Evolutionary conservation across 1,284 basidiomycete species (phyloP), one percentile per base, ranked within the genome.

Genomic region (Sporisorium exsertum): DNA sequence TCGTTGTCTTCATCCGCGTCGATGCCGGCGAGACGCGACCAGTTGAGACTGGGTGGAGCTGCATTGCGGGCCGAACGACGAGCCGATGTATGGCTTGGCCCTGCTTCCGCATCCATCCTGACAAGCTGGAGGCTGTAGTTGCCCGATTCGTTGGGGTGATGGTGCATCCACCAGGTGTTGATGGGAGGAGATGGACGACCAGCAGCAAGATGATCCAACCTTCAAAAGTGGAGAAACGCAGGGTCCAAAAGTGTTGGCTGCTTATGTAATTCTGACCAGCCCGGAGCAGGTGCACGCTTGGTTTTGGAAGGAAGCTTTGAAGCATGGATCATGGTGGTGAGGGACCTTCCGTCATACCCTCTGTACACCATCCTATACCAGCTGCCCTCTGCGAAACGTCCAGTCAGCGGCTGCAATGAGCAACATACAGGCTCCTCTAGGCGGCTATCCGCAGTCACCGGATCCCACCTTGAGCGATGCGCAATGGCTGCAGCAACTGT

Each of bases 401-500:
- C 12, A 35, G 15, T 40, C 42, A 8, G 9, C 24, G 10, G n/a
- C 16, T 15, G 29, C 56, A 8, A 73, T 73, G 71, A 73, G 58
- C 57, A 47, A 67, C 1, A 16, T 53, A 12, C 58, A 53, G 32
- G 45, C 54, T 42, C 49, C 60, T 5, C 3, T 58, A 0, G 59
- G 58, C 4, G 52, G 59, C 52, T 75, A 63, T 33, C 69, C 72
- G 24, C 77, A 72, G 33, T 75, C 77, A 26, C 72, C 77, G 5
- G 77, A 78, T 63, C 77, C 69, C 3, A 70, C 72, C 1, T 40
- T 70, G 26, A 55, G 33, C 62, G 77, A 78, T 55, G 60, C 72
- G 24, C 62, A 69, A 42, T 78, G 77, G 77, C 58, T 78, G 26
- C 63, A 72, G 42, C 59, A 64, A 29, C 70, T 78, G 33, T 56